These are phyloP conservation scores for Lasiodiplodia gonubiensis DNA, from an alignment of 2,329 filamentous ascomycete genomes.

Conservation along the genomic window DNA sequence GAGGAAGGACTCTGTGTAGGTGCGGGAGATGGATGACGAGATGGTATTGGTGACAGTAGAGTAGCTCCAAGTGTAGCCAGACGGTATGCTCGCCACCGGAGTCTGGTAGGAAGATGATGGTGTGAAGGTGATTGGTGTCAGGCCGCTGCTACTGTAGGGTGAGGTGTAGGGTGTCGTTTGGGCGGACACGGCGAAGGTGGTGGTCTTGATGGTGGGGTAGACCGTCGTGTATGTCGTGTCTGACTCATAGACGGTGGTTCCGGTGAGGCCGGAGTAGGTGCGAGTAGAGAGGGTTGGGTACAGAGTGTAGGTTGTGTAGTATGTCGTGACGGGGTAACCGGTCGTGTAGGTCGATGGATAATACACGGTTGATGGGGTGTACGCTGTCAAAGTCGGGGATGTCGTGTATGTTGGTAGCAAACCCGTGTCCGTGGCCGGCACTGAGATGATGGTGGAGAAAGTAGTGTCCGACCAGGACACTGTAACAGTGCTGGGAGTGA, in stretches of 20 bases:
- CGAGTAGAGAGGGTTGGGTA: neutral
- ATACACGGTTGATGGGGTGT: neutral
- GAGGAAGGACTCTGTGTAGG: neutral
- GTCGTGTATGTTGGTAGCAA: neutral
- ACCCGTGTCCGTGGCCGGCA: neutral
- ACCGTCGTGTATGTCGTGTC: neutral
- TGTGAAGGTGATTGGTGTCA: neutral
- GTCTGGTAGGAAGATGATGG: neutral
- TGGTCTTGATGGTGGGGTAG: neutral
- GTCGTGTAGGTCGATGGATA: neutral
- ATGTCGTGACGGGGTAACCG: neutral
- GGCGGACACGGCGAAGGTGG: neutral
- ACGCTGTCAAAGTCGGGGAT: neutral
- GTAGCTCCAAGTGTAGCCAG: neutral
- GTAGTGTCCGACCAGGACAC: neutral
- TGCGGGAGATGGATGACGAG: neutral
- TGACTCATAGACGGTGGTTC: neutral
- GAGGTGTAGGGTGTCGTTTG: neutral
- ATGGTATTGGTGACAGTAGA: neutral
- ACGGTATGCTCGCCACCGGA: neutral
- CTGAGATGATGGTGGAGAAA: neutral
- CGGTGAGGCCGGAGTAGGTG: neutral
- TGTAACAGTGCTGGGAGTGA: neutral
- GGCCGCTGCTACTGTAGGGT: neutral
- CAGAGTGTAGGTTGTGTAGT: neutral